Conservation (phyloP, 1,284 basidiomycete genomes). For the Ganoderma meredithae region DNA sequence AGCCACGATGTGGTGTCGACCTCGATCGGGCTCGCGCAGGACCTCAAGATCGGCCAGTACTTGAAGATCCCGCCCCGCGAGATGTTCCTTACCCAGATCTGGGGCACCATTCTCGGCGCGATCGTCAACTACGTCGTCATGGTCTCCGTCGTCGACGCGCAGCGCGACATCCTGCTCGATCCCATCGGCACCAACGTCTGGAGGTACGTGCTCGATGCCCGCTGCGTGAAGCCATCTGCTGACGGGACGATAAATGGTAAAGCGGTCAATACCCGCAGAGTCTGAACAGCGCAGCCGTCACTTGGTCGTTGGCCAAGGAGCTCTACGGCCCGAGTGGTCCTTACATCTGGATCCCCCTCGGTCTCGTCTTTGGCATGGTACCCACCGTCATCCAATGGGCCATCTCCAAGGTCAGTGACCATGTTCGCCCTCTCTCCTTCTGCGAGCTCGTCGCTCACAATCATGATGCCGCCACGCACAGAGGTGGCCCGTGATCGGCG, state of each 20-base stretch:
- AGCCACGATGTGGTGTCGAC: conserved; percentile 63
- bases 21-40: conserved; percentile 50
- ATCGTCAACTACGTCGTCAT: conserved; percentile 55
- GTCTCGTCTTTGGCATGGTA: conserved; percentile 58
- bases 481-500: conserved; percentile 61
- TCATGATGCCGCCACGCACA: conserved; percentile 20
- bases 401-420: conserved; percentile 51
- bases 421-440: neutral
- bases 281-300: conserved; percentile 64
- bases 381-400: conserved; percentile 60
- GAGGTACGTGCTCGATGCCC: conserved; percentile 36
- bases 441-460: conserved; percentile 13
- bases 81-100: conserved; percentile 73
- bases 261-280: conserved; percentile 39
- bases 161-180: conserved; percentile 58
- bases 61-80: conserved; percentile 77
- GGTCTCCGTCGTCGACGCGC: conserved; percentile 59
- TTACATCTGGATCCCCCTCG: conserved; percentile 62
- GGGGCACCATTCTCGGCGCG: conserved; percentile 66
- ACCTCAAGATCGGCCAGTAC: conserved; percentile 75
- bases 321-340: conserved; percentile 61
- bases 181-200: conserved; percentile 65
- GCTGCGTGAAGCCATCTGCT: neutral
- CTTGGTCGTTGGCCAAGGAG: conserved; percentile 70
- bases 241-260: neutral